A percentile compares a stretch with the other conserved stretches of the same genome.
Evolutionary conservation across 176 grass and related monocot species (phyloP).

Genomic region (sorghum (Sorghum bicolor)): DNA sequence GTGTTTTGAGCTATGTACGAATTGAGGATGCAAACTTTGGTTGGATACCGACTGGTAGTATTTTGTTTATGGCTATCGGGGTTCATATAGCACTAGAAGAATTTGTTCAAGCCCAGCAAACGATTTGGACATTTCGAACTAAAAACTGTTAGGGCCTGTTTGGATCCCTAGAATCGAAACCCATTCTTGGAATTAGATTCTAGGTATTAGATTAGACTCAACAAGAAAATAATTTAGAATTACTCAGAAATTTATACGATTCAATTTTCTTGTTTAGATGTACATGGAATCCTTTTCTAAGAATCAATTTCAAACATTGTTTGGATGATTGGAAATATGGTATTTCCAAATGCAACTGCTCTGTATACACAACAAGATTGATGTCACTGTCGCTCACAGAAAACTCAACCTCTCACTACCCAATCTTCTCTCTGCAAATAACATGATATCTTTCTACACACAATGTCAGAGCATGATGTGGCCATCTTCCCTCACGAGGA

Average conservation of each 20-base stretch:
- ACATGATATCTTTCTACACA: not conserved
- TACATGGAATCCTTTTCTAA: no score
- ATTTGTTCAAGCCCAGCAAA: not conserved
- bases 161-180: not conserved
- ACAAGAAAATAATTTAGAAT: not conserved
- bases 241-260: not conserved
- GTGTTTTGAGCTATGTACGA: not conserved
- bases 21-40: not conserved
- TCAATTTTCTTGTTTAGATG: no score
- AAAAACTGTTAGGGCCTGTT: not conserved
- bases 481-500: not conserved
- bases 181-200: not conserved
- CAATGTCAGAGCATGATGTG: not conserved
- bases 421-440: not conserved
- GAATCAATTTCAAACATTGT: no score
- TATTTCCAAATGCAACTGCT: no score
- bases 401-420: no score
- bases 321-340: no score
- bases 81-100: not conserved
- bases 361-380: no score
- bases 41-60: not conserved
- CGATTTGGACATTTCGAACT: not conserved
- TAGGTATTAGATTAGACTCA: not conserved
- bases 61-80: not conserved
- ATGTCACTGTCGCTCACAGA: no score